Evolutionary conservation across 129 eudicot genomes (phyloP).

Genomic region (Erigeron canadensis): DNA sequence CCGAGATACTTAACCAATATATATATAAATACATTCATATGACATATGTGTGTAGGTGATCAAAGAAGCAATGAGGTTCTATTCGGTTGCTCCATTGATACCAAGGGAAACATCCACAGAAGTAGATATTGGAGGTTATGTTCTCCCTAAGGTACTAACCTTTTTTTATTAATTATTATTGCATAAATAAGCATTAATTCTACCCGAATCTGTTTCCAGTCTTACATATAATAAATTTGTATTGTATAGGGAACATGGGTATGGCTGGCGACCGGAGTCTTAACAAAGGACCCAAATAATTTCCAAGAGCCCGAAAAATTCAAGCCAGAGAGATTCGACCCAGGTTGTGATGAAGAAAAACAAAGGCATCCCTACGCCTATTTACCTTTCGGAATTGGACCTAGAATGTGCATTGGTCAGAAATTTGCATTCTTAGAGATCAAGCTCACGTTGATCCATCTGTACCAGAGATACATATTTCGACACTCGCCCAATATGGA

Average conservation of each 20-base stretch:
- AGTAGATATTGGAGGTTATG: no score
- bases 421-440: slow-evolving; percentile 64
- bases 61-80: no score
- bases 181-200: no score
- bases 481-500: slow-evolving; percentile 62
- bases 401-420: slow-evolving; percentile 68
- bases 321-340: slow-evolving; percentile 69
- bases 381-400: slow-evolving; percentile 76
- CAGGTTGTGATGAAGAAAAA: slow-evolving; percentile 52
- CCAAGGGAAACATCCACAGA: no score
- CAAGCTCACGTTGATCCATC: slow-evolving; percentile 56
- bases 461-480: slow-evolving; percentile 54
- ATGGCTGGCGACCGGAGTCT: slow-evolving; percentile 69
- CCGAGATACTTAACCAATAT: no score
- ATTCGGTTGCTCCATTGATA: no score
- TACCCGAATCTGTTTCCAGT: no score
- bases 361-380: slow-evolving; percentile 2
- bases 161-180: no score
- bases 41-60: no score
- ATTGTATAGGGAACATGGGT: slow-evolving; percentile 74
- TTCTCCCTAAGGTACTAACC: no score
- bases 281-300: slow-evolving; percentile 49
- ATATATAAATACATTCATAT: no score
- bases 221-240: background rate
- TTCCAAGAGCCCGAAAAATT: slow-evolving; percentile 69